Evolutionary conservation across 352 stramenopile genomes (phyloP), one percentile per base, ranked within the genome.

Genomic region (Phytophthora ramorum): DNA sequence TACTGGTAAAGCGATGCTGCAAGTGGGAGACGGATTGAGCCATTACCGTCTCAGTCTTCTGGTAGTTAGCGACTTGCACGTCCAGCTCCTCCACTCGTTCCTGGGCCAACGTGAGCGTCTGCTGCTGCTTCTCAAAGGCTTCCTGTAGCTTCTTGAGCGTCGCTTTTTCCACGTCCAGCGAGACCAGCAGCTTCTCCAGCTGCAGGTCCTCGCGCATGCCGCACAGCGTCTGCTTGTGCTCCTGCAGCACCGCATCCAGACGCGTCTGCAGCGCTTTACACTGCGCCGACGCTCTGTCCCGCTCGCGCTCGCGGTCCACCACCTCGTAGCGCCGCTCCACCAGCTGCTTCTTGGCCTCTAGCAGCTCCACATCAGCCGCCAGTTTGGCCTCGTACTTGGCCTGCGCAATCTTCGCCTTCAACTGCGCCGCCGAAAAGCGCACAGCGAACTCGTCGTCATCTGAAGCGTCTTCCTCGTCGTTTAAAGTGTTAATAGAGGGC

Each of bases 21-120:
- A 92, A 78, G 51, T 94, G 83, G 5, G 82, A 68, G 14, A 91
- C 70, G 20, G 80, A 87, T 62, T 94, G 80, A 7, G 78, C 82
- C 43, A 94, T 56, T 41, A 88, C 83, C 0, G 83, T 94, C 62
- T 94, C 83, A 0, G 83, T 92, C 71, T 89, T 91, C 54, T 92
- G 83, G 63, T 92, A 91, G 38, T 84, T 79, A 14, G 63, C 34
- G 34, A 92, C 73, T 41, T 92, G 83, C 14, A 34, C 32, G 13
- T 71, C 48, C 10, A 92, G 61, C 35, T 65, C 59, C 51, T 77
- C 60, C 7, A 90, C 73, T 45, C 83, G 78, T 34, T 79, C 68
- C 34, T 85, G 69, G 5, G 83, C 73, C 0, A 63, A 43, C 2
- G 80, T 26, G 2, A 93, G 62, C 56, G 65, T 58, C 16, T 72